Conservation (phyloP, 2,329 filamentous ascomycete genomes). For the Colletotrichum shisoi region DNA sequence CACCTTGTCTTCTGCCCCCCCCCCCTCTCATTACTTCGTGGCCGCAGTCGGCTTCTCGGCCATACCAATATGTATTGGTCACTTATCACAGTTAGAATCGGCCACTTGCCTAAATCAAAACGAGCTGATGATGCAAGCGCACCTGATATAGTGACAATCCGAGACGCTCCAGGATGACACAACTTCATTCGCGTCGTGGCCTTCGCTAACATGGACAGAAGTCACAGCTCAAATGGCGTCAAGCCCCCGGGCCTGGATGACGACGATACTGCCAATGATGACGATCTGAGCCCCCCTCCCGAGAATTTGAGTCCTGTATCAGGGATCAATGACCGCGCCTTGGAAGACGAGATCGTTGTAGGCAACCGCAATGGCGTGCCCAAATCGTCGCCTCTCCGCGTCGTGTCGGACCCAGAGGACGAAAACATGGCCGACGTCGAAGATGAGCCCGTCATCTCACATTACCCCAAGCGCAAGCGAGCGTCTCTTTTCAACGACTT, state of each 20-base stretch:
- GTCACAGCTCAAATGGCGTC: conserved; percentile 40
- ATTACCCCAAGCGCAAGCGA: conserved; percentile 66
- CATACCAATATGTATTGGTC: too few relatives aligned
- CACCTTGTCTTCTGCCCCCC: neutral
- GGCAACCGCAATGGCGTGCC: conserved; percentile 52
- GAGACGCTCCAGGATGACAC: neutral
- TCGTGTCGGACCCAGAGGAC: conserved; percentile 53
- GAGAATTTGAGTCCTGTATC: conserved; percentile 53
- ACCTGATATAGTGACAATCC: neutral
- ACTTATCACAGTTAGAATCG: too few relatives aligned
- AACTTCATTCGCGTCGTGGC: neutral
- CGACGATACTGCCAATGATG: conserved; percentile 50
- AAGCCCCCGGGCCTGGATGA: conserved; percentile 45
- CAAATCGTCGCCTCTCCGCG: conserved; percentile 49
- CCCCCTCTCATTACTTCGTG: neutral
- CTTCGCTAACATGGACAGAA: conserved; percentile 24
- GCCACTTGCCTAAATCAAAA: neutral
- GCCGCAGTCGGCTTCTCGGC: neutral
- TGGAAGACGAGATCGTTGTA: conserved; percentile 64
- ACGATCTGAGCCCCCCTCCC: conserved; percentile 56
- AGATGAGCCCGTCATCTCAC: conserved; percentile 51
- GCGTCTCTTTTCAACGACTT: conserved; percentile 55
- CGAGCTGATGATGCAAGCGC: neutral
- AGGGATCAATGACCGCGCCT: conserved; percentile 51
- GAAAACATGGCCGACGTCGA: conserved; percentile 55